Evolutionary conservation across 495 filamentous ascomycete species (phyloP).

Genomic region (Xylaria intraflava): DNA sequence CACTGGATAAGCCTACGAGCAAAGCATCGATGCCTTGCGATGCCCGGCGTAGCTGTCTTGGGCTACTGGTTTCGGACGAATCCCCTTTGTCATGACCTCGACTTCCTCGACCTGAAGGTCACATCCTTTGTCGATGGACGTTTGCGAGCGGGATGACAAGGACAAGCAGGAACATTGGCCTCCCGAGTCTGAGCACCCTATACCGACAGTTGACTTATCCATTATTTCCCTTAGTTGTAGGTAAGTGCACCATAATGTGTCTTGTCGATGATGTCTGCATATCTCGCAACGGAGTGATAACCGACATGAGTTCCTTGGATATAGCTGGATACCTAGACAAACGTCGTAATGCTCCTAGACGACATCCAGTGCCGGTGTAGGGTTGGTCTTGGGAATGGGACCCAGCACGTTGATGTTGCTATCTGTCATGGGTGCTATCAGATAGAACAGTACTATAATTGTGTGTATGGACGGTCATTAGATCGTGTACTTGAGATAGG

Average conservation of each 20-base stretch:
- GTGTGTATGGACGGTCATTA: too few species aligned
- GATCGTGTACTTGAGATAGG: too few species aligned
- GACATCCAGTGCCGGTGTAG: too few species aligned
- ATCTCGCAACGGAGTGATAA: too few species aligned
- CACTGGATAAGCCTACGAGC: not conserved
- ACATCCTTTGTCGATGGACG: constrained; percentile 2
- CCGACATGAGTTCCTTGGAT: too few species aligned
- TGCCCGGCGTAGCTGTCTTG: not conserved
- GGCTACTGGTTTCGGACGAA: constrained; percentile 5
- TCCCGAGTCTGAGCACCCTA: not conserved
- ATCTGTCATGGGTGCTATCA: too few species aligned
- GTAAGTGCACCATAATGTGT: too few species aligned
- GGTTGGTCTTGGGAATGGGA: too few species aligned
- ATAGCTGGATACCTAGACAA: not conserved
- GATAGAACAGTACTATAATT: too few species aligned
- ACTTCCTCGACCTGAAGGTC: not conserved
- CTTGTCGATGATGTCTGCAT: too few species aligned
- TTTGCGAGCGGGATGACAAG: not conserved
- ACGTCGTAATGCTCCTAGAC: not conserved
- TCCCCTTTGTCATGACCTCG: not conserved
- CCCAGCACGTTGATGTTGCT: too few species aligned
- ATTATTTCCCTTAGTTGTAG: not conserved
- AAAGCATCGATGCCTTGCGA: not conserved
- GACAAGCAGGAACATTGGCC: not conserved
- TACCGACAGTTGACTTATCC: not conserved